Evolutionary conservation across 768 basidiomycete species (phyloP).

Genomic region (Amanita pseudoporphyria): DNA sequence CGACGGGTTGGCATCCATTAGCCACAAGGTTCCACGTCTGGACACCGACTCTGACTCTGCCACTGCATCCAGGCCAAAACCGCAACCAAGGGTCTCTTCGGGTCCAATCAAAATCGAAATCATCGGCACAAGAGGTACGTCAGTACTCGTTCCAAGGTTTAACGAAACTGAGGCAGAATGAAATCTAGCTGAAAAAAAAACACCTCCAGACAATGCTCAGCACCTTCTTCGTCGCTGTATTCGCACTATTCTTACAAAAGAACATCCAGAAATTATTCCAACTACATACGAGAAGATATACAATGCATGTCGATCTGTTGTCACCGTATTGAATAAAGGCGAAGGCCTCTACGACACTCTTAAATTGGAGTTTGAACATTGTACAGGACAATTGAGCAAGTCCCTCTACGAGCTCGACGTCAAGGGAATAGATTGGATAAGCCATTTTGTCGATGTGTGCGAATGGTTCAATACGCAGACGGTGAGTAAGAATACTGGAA

Average conservation of each 20-base stretch:
- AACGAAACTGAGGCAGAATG: not conserved
- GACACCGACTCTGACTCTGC: slow-evolving; percentile 59
- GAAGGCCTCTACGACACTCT: slow-evolving; percentile 50
- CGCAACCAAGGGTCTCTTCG: slow-evolving; percentile 11
- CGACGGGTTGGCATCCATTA: slow-evolving; percentile 46
- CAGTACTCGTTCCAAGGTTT: not conserved
- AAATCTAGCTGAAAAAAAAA: slow-evolving; percentile 14
- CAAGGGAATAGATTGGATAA: slow-evolving; percentile 45
- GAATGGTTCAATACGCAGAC: slow-evolving; percentile 58
- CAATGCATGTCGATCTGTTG: slow-evolving; percentile 43
- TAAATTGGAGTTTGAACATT: slow-evolving; percentile 50
- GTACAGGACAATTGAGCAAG: slow-evolving; percentile 29
- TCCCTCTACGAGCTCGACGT: slow-evolving; percentile 23
- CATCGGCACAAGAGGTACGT: slow-evolving; percentile 31
- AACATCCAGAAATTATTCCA: slow-evolving; percentile 24
- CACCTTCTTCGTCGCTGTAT: slow-evolving; percentile 28
- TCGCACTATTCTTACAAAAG: slow-evolving; percentile 29
- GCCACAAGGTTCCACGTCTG: slow-evolving; percentile 60
- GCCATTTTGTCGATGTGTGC: slow-evolving; percentile 42
- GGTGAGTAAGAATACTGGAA: slow-evolving; percentile 36
- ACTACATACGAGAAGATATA: slow-evolving; percentile 51
- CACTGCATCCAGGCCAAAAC: slow-evolving; percentile 48
- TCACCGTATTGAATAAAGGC: slow-evolving; percentile 43
- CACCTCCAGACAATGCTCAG: slow-evolving; percentile 17
- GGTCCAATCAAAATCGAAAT: slow-evolving; percentile 41